Evolutionary conservation across 176 grass and related monocot species (phyloP).

Genomic region (Tuctoria greenei): DNA sequence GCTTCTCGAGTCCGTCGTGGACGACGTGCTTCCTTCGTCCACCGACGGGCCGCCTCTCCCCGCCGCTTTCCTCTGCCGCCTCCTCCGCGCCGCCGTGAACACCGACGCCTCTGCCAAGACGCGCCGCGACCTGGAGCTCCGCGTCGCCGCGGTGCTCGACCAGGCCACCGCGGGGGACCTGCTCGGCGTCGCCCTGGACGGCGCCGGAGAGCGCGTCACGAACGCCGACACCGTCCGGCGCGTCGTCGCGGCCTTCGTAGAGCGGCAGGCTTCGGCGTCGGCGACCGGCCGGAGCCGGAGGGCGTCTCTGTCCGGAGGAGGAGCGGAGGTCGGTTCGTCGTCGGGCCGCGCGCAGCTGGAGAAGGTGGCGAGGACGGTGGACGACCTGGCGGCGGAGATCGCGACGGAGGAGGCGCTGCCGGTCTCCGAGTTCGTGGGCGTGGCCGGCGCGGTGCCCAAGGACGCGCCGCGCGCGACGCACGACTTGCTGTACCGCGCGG

Average conservation of each 20-base stretch:
- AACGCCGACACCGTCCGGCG: constrained; percentile 62
- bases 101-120: constrained; percentile 29
- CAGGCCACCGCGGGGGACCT: constrained; percentile 54
- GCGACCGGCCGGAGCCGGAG: not conserved
- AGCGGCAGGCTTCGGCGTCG: constrained; percentile 34
- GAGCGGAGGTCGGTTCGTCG: too few relatives aligned
- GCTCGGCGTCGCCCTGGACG: constrained; percentile 50
- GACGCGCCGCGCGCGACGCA: constrained; percentile 50
- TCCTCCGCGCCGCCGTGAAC: constrained; percentile 53
- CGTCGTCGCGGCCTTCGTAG: constrained; percentile 62
- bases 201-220: constrained; percentile 31
- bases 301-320: constrained; percentile 9
- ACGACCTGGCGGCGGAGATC: constrained; percentile 72
- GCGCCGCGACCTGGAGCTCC: constrained; percentile 66
- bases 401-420: constrained; percentile 58
- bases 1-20: constrained; percentile 52
- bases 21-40: constrained; percentile 46
- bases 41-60: constrained; percentile 47
- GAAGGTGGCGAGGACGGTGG: constrained; percentile 64
- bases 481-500: constrained; percentile 58
- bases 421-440: constrained; percentile 64
- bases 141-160: constrained; percentile 58
- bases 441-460: constrained; percentile 59
- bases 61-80: constrained; percentile 57
- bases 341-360: not conserved